Base-by-base conservation (phyloP, 164 flowering plant species). In the Pachysandra terminalis region DNA sequence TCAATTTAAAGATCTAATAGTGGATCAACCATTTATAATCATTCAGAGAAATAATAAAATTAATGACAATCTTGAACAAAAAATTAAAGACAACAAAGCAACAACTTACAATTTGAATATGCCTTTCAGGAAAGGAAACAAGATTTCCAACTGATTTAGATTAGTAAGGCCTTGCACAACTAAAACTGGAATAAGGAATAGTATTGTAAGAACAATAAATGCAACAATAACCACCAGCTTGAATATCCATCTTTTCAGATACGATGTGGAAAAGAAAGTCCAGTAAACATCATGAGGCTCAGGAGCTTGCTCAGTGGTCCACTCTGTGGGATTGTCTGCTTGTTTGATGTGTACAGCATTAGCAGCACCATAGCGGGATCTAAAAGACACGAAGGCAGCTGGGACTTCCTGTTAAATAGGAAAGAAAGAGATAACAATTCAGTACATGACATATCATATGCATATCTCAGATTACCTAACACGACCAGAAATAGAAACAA, bases 361-460 rank as follows among this genome's bases (percentile, higher is more conserved):
- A 53, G 95, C 90, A 67, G 97, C 97, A 75, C 79, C 87, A 77
- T 84, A 85, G 19, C 91, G 91, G 59, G 96, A 75, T 75, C 83
- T 95, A 83, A 95, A 95, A 67, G 84, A 90, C 28, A 95, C 98
- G 77, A 95, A 90, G 22, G 98, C 97, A 57, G 97, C 92, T 64
- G 84, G 82, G 64, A 81, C 74, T 71, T 92, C 98, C 97, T 95
- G 72, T 59, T 55, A 71, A 27, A 69, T 63, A 48, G 23, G n/a
- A n/a, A n/a, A n/a, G n/a, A n/a, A 67, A 70, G 14, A 28, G 7
- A 52, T 25, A 69, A 69, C 19, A 69, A 55, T 52, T 45, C 15
- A 15, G 64, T 37, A 62, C 48, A 68, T 69, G 45, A 49, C 27
- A 26, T 6, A 56, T 27, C 40, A 65, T n/a, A 21, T 17, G 1